Conservation (phyloP, 2,329 filamentous ascomycete species). For the Hypoxylon sp. region DNA sequence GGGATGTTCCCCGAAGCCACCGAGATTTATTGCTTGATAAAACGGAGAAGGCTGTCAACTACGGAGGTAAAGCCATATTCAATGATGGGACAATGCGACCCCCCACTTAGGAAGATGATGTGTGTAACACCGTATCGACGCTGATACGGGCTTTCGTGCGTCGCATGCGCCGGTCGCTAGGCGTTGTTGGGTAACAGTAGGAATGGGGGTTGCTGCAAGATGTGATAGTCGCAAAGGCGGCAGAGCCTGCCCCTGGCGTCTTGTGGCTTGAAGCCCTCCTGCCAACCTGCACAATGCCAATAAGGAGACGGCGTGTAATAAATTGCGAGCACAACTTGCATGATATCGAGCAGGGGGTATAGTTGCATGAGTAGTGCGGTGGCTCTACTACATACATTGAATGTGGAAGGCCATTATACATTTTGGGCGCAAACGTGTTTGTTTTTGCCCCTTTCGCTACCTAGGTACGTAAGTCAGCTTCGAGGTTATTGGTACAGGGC, state of each 20-base stretch:
- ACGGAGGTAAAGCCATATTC: slow-evolving; percentile 21
- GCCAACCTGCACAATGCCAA: slow-evolving; percentile 39
- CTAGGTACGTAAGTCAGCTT: slow-evolving; percentile 1
- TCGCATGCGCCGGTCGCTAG: slow-evolving; percentile 21
- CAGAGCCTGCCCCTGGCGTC: slow-evolving; percentile 35
- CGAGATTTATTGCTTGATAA: slow-evolving; percentile 28
- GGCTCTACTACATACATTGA: slow-evolving; percentile 9
- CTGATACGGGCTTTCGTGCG: slow-evolving; percentile 37
- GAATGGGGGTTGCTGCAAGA: slow-evolving; percentile 33
- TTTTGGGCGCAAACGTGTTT: slow-evolving; percentile 20
- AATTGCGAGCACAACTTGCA: slow-evolving; percentile 47
- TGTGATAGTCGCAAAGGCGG: slow-evolving; percentile 33
- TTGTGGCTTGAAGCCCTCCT: slow-evolving; percentile 35
- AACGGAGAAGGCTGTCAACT: slow-evolving; percentile 24
- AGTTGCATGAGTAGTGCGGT: slow-evolving; percentile 10
- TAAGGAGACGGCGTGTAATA: slow-evolving; percentile 35
- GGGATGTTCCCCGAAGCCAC: slow-evolving; percentile 30
- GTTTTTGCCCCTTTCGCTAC: slow-evolving; percentile 3
- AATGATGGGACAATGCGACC: slow-evolving; percentile 12
- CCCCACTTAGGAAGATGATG: slow-evolving; percentile 32
- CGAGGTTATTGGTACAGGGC: slow-evolving; percentile 18
- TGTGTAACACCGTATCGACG: slow-evolving; percentile 31
- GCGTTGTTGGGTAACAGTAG: slow-evolving; percentile 41
- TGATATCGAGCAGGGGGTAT: slow-evolving; percentile 36
- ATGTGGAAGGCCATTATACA: slow-evolving; percentile 5